Evolutionary conservation across 306 rosid species (phyloP).

Genomic region (Pterocarpus macrocarpus): DNA sequence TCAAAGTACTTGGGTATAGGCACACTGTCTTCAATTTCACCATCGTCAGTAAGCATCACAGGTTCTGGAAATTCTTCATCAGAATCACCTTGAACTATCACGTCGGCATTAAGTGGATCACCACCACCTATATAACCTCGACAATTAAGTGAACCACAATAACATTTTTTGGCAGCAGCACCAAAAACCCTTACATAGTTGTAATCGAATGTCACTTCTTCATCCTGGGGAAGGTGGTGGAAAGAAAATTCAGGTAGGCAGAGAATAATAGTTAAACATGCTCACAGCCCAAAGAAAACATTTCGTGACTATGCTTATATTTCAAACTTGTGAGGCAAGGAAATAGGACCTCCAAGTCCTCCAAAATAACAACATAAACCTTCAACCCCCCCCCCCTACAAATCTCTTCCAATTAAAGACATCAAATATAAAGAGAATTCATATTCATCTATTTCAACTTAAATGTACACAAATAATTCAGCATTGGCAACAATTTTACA

Average conservation of each 20-base stretch:
- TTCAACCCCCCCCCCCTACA: background rate
- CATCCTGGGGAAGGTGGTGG: conserved; percentile 71
- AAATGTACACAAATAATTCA: background rate
- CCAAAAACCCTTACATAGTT: conserved; percentile 99
- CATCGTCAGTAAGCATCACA: conserved; percentile 66
- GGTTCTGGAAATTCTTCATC: conserved; percentile 97
- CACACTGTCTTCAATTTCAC: conserved; percentile 49
- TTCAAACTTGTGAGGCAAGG: conserved; percentile 29
- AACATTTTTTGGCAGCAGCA: conserved; percentile 98
- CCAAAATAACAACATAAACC: conserved; percentile 3
- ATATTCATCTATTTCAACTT: conserved; percentile 33
- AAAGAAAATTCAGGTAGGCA: conserved; percentile 36
- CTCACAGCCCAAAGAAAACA: conserved; percentile 41
- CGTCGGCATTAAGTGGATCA: conserved; percentile 77
- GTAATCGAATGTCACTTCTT: conserved; percentile 99
- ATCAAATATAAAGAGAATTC: conserved; percentile 2
- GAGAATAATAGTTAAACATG: conserved; percentile 30
- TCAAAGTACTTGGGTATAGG: conserved; percentile 46
- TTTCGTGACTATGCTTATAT: conserved; percentile 37
- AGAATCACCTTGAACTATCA: conserved; percentile 87
- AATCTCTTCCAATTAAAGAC: background rate
- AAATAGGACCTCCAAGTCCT: conserved; percentile 34
- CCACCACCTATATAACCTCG: conserved; percentile 94
- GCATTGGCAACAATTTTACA: conserved; percentile 27
- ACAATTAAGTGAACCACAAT: conserved; percentile 84